Conservation (phyloP, 305 asterid species). For the Withania somnifera region DNA sequence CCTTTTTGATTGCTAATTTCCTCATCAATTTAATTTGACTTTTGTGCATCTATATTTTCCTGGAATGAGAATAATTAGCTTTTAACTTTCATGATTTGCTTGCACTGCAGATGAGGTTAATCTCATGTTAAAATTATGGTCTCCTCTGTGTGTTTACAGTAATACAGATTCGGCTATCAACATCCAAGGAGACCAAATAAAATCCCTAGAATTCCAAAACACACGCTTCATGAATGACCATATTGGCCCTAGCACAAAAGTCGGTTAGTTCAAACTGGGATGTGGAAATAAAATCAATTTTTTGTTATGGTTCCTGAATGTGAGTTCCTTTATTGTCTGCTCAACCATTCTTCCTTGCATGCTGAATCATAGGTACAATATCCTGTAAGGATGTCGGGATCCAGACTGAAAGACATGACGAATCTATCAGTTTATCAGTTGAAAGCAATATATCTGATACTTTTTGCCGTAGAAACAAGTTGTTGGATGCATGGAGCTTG, state of each 20-base stretch:
- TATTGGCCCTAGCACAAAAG: conserved; percentile 27
- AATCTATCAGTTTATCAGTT: conserved; percentile 19
- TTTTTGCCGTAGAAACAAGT: conserved; percentile 28
- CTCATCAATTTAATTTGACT: not conserved
- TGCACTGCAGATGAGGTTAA: not conserved
- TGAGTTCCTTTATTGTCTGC: conserved; percentile 3
- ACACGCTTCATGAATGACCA: conserved; percentile 18
- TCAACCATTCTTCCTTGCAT: not conserved
- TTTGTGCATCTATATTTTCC: not conserved
- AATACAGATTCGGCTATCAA: conserved; percentile 21
- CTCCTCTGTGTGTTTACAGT: conserved; percentile 9
- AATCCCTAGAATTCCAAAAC: conserved; percentile 19
- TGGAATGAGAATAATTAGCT: not conserved
- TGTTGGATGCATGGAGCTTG: conserved; percentile 56
- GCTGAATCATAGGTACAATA: conserved; percentile 23
- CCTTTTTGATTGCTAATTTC: not conserved
- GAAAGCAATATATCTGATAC: conserved; percentile 9
- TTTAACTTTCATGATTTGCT: not conserved
- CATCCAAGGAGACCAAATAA: conserved; percentile 27
- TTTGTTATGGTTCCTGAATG: not conserved
- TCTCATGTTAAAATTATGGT: not conserved
- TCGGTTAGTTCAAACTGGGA: conserved; percentile 37
- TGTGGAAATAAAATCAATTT: not conserved
- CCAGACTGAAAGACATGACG: conserved; percentile 40
- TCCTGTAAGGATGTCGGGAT: conserved; percentile 43